Evolutionary conservation across 1,139 yeast species (phyloP), one percentile per base, ranked within the genome.

Genomic region (Debaryomyces robertsiae): DNA sequence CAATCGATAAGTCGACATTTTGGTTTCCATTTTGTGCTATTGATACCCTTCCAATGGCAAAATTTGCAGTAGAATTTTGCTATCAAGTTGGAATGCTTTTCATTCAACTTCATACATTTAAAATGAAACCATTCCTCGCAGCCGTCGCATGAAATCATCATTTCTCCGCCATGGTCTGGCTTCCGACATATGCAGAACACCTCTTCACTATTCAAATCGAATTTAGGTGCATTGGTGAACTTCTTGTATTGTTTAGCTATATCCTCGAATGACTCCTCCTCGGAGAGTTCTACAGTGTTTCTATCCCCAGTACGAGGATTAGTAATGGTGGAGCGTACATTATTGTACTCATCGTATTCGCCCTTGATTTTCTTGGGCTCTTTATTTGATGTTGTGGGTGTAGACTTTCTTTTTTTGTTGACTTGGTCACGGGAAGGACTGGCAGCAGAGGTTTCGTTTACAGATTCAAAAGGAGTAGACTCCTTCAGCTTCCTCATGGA

Each of bases 81-180:
- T 6, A 90, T 81, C 41, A 90, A 66, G 33, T 73, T 69, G 41
- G 79, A 75, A 54, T 76, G 77, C 31, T 67, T 62, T n/a, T 61
- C 63, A 37, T 81, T 70, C 35, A 90, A 58, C 45, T 75, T 75
- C 73, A 90, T 79, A 55, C 97, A 91, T 36, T 68, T 70, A 59
- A 91, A 88, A 62, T 91, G 97, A 57, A 76, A 91, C 98, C 98
- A 91, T 48, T 88, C 96, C 55, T 90, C 96, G 63, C 98, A 91
- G 6, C 89, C 91, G 59, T 90, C 97, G 58, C 98, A 91, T 0
- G 87, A 90, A 16, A 91, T 85, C 97, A 90, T 90, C 46, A 84
- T 58, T 59, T 86, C 86, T 1, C 77, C 78, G 1, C 93, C 95
- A 46, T 75, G 72, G 54, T 91, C 97, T 0, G 91, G 86, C 45